Base-by-base conservation (phyloP, 73 alveolate genomes). In the Paramecium sonneborni region DNA sequence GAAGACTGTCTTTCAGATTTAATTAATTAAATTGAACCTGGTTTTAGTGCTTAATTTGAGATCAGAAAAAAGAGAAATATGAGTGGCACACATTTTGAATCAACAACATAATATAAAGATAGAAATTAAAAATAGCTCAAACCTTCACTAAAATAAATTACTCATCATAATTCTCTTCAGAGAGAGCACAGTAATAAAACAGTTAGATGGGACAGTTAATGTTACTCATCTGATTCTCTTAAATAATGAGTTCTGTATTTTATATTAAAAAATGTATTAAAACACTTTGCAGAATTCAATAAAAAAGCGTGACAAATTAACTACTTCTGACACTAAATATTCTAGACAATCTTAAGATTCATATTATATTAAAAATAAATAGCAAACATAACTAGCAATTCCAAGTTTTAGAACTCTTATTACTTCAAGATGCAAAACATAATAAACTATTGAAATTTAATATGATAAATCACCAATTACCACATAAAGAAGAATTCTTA, bases 21-120 rank as follows among this genome's bases (percentile, higher is more conserved):
- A 30, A 26, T 62, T 2, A 32, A 62, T 62, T 12, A 62, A 62
- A 62, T 62, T n/a, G 84, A 62, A 26, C 44, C 44, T 62, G 84
- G 84, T 0, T 26, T 62, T 32, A 62, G 48, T 26, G 84, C 48
- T 3, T 32, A 26, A 62, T 62, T 62, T 62, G 84, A 62, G 12
- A 62, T 32, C 21, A 62, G 84, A 62, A 62, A 62, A 62, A 62
- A 62, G 26, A 26, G 84, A 26, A 62, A 62, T 62, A 62, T 62
- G 84, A 62, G 84, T 62, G 84, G 84, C 2, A 62, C 84, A 30
- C 84, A 62, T 62, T 62, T 62, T 32, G 84, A 62, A 12, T 62
- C 46, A 28, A 12, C 48, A 8, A 62, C 84, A 2, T 32, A 62
- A 32, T 62, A 62, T 62, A 62, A 32, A 26, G 48, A 62, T 26